phyloP scores from a whole-genome alignment of 208 protist genomes.

The Giardia duodenalis region DNA sequence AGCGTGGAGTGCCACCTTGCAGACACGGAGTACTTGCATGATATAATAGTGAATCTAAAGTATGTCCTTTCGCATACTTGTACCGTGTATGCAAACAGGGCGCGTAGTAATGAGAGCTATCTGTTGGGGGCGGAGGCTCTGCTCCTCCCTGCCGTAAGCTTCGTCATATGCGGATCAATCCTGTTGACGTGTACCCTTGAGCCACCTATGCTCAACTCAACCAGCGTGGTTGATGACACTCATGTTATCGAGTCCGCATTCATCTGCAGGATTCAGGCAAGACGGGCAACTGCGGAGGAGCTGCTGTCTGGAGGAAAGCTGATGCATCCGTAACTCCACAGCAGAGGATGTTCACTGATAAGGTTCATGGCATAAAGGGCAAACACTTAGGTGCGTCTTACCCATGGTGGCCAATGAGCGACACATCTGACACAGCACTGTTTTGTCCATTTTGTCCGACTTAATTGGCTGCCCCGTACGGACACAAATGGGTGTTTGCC shows the following conservation, averaged over 20 bases:
- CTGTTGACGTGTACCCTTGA: too few relatives aligned
- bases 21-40: too few relatives aligned
- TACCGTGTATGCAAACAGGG: too few relatives aligned
- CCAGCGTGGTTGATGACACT: background rate
- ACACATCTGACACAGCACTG: background rate
- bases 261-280: background rate
- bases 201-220: background rate
- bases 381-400: background rate
- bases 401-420: background rate
- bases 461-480: background rate
- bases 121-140: too few relatives aligned
- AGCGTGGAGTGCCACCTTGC: too few relatives aligned
- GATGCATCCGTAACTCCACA: background rate
- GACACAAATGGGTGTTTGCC: background rate
- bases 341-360: too few relatives aligned
- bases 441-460: background rate
- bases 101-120: too few relatives aligned
- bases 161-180: too few relatives aligned
- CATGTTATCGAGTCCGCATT: background rate
- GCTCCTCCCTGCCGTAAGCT: too few relatives aligned
- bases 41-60: too few relatives aligned
- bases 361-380: slow-evolving; percentile 8
- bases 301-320: background rate
- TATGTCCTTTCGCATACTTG: too few relatives aligned
- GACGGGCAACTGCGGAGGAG: background rate